phyloP scores from a whole-genome alignment of 371 early-diverging fungal genomes.

The Haplosporangium sp. region DNA sequence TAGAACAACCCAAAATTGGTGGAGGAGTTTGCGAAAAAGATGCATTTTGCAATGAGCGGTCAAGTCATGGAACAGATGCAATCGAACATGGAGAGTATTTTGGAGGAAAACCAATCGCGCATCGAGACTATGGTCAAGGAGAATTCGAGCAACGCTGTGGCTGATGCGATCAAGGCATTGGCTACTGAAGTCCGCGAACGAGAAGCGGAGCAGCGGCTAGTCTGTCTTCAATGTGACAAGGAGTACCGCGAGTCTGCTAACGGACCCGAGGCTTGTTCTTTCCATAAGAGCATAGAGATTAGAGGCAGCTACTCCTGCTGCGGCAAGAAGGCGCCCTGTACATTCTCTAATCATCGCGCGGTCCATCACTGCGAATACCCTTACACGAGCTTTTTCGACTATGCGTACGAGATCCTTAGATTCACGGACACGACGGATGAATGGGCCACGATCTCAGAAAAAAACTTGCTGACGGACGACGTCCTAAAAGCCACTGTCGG shows the following conservation, averaged over 20 bases:
- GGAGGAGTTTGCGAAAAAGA: slow-evolving; percentile 57
- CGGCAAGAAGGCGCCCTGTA: slow-evolving; percentile 54
- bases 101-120: slow-evolving; percentile 53
- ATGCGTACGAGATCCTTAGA: slow-evolving; percentile 37
- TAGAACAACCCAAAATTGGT: slow-evolving; percentile 58
- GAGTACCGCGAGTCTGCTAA: slow-evolving; percentile 58
- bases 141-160: slow-evolving; percentile 52
- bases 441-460: slow-evolving; percentile 34
- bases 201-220: slow-evolving; percentile 52
- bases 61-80: slow-evolving; percentile 59
- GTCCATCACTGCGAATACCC: slow-evolving; percentile 60
- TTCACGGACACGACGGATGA: slow-evolving; percentile 50
- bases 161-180: slow-evolving; percentile 57
- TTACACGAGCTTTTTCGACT: slow-evolving; percentile 56
- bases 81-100: slow-evolving; percentile 51
- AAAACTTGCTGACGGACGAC: slow-evolving; percentile 32
- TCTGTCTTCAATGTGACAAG: slow-evolving; percentile 60
- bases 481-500: slow-evolving; percentile 39
- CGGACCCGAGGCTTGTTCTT: slow-evolving; percentile 58
- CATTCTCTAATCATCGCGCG: slow-evolving; percentile 51
- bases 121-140: slow-evolving; percentile 54
- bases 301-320: slow-evolving; percentile 54
- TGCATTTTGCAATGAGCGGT: slow-evolving; percentile 55
- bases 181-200: slow-evolving; percentile 40
- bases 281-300: slow-evolving; percentile 47